Conservation (phyloP, 2,329 filamentous ascomycete species). For the Clarireedia sp. region DNA sequence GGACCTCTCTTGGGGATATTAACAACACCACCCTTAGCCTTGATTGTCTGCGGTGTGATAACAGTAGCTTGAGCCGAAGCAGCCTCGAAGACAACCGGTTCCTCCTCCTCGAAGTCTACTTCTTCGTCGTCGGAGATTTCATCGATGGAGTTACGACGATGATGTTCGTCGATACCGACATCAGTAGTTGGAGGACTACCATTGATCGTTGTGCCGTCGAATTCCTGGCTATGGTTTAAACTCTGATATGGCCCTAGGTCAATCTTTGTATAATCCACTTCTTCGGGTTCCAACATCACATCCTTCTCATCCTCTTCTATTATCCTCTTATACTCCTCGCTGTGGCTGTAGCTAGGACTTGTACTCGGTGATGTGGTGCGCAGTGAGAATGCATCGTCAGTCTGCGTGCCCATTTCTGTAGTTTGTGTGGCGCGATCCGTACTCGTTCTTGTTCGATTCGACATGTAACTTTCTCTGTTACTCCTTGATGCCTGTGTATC, state of each 20-base stretch:
- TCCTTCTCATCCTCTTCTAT: constrained; percentile 28
- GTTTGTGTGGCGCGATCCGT: constrained; percentile 62
- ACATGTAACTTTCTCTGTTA: constrained; percentile 69
- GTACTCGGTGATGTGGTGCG: constrained; percentile 41
- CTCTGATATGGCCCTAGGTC: constrained; percentile 39
- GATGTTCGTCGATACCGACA: constrained; percentile 27
- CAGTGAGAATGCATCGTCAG: constrained; percentile 36
- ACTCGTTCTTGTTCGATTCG: constrained; percentile 42
- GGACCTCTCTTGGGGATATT: constrained; percentile 75
- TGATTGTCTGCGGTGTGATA: constrained; percentile 41
- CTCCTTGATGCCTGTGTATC: constrained; percentile 56
- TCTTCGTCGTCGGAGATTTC: constrained; percentile 41
- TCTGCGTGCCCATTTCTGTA: constrained; percentile 56
- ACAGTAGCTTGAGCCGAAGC: constrained; percentile 49
- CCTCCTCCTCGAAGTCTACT: constrained; percentile 40
- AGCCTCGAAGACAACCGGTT: constrained; percentile 63
- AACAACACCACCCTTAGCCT: constrained; percentile 68
- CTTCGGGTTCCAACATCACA: constrained; percentile 38
- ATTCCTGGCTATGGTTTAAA: constrained; percentile 24
- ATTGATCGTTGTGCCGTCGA: constrained; percentile 27
- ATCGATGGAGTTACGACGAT: constrained; percentile 35
- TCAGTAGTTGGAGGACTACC: constrained; percentile 27
- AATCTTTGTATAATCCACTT: constrained; percentile 53
- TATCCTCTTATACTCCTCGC: constrained; percentile 31
- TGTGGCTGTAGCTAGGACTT: constrained; percentile 47